Evolutionary conservation across 495 filamentous ascomycete species (phyloP).

Genomic region (Penicillium subrubescens): DNA sequence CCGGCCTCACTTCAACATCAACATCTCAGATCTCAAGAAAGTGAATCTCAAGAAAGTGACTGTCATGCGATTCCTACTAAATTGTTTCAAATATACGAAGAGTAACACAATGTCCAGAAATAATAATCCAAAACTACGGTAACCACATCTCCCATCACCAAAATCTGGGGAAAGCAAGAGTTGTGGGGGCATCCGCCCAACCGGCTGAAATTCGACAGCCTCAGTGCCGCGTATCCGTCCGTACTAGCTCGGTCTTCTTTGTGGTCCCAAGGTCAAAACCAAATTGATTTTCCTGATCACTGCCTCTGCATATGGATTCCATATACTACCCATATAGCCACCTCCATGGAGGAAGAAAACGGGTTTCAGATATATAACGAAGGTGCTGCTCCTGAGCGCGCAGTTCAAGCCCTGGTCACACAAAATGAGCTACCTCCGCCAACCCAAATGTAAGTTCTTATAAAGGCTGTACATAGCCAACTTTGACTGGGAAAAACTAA

Average conservation of each 20-base stretch:
- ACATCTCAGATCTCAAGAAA: neutral
- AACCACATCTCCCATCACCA: neutral
- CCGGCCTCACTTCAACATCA: neutral
- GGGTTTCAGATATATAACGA: neutral
- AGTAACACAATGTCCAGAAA: too few species aligned
- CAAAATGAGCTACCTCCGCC: slow-evolving; percentile 14
- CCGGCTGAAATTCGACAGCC: neutral
- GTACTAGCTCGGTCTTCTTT: neutral
- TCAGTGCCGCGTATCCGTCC: neutral
- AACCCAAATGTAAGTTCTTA: slow-evolving; percentile 13
- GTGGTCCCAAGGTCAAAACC: neutral
- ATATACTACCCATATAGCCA: neutral
- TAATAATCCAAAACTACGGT: too few species aligned
- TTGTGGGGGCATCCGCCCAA: neutral
- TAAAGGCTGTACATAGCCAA: neutral
- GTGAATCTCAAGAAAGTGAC: too few species aligned
- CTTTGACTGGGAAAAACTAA: neutral
- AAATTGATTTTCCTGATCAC: neutral
- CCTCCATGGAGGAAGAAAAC: slow-evolving; percentile 6
- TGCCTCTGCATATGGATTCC: neutral
- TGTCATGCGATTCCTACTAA: neutral
- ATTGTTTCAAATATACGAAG: too few species aligned
- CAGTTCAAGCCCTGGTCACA: slow-evolving; percentile 1
- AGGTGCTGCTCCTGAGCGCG: neutral
- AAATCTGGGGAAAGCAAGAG: neutral